Conservation (phyloP, 352 stramenopile species). For the Thraustochytrium striatum region DNA sequence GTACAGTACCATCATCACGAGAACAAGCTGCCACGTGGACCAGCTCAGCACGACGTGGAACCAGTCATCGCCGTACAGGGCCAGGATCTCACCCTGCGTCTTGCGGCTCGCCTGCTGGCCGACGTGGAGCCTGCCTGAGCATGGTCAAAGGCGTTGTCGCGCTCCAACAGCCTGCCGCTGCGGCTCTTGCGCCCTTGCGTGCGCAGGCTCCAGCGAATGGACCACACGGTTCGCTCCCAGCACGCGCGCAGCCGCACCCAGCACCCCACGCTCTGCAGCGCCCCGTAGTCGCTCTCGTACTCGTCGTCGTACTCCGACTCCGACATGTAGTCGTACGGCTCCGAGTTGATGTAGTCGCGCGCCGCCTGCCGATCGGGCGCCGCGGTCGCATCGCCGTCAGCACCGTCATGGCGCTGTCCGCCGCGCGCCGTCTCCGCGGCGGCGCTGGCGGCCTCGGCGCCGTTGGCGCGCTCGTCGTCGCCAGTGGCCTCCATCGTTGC, state of each 20-base stretch:
- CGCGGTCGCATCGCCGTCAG: neutral
- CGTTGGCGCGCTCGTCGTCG: neutral
- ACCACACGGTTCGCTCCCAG: neutral
- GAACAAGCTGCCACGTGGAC: constrained; percentile 51
- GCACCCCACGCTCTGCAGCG: neutral
- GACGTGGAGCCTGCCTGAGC: constrained; percentile 43
- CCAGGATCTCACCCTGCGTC: constrained; percentile 14
- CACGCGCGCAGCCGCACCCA: neutral
- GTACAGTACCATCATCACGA: constrained; percentile 58
- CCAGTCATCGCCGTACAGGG: constrained; percentile 60
- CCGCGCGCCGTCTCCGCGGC: neutral
- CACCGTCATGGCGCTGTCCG: too few relatives aligned
- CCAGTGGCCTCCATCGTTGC: neutral
- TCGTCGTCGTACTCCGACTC: constrained; percentile 1
- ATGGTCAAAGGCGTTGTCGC: constrained; percentile 48
- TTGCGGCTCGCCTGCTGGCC: constrained; percentile 20
- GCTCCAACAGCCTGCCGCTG: constrained; percentile 24
- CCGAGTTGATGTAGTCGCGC: constrained; percentile 29
- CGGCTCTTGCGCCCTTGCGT: neutral
- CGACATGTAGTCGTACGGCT: neutral
- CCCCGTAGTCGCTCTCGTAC: constrained; percentile 25
- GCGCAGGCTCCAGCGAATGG: constrained; percentile 22
- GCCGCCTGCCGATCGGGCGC: neutral
- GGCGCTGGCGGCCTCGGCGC: too few relatives aligned
- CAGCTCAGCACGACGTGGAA: constrained; percentile 63